A percentile compares a stretch with the other conserved stretches of the same genome.
These are phyloP conservation scores for Trametes punicea DNA, from an alignment of 768 basidiomycete species.

Conservation along the genomic window DNA sequence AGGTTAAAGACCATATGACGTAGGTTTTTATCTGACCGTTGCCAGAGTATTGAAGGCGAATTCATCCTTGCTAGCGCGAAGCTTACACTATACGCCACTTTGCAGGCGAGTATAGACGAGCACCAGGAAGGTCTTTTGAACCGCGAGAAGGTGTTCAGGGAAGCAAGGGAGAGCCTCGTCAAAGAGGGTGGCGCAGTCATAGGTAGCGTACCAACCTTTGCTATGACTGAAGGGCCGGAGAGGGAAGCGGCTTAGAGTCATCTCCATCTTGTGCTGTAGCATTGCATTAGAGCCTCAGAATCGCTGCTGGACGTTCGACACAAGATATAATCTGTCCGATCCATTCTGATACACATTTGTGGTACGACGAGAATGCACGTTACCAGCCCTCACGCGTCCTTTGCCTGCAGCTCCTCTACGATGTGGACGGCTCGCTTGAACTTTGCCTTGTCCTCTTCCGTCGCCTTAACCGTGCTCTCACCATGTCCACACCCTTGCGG, in stretches of 20 bases:
- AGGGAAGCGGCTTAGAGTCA: not conserved
- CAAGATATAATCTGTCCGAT: not conserved
- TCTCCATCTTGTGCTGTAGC: no score
- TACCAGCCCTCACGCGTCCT: conserved; percentile 8
- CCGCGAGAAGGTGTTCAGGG: conserved; percentile 39
- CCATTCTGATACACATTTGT: not conserved
- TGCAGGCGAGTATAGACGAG: conserved; percentile 40
- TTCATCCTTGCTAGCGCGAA: conserved; percentile 35
- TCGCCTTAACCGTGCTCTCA: conserved; percentile 43
- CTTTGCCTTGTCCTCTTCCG: conserved; percentile 58
- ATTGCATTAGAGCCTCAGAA: no score
- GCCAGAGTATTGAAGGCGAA: not conserved
- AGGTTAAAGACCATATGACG: conserved; percentile 50
- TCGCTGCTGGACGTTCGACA: no score
- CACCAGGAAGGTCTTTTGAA: conserved; percentile 40
- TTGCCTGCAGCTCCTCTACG: conserved; percentile 45
- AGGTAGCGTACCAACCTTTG: conserved; percentile 12
- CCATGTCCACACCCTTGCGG: conserved; percentile 60
- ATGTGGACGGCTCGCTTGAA: conserved; percentile 72
- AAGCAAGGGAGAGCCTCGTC: conserved; percentile 34
- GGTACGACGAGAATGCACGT: not conserved
- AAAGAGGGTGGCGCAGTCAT: conserved; percentile 40
- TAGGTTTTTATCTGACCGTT: conserved; percentile 15
- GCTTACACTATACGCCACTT: conserved; percentile 42
- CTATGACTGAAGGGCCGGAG: not conserved